phyloP scores from a whole-genome alignment of 2,329 filamentous ascomycete genomes.

The Epichloe brachyelytri region DNA sequence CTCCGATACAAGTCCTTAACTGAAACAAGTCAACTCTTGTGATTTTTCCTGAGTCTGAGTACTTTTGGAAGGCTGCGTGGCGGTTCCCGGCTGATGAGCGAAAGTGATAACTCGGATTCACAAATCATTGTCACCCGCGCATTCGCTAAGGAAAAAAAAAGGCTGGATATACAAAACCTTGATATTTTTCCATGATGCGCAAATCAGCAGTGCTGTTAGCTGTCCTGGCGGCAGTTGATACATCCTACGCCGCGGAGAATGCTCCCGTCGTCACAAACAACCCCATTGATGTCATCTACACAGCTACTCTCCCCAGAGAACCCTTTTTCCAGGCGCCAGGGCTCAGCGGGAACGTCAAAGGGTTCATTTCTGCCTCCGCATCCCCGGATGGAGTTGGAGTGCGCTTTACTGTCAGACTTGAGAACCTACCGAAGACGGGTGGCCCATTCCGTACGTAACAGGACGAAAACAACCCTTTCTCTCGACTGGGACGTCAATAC shows the following conservation, averaged over 20 bases:
- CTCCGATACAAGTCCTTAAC: too few species aligned
- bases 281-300: slow-evolving; percentile 36
- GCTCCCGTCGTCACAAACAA: slow-evolving; percentile 43
- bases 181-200: background rate
- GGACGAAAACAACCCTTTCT: background rate
- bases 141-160: too few species aligned
- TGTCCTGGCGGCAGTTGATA: background rate
- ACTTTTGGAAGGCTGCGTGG: too few species aligned
- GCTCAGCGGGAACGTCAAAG: slow-evolving; percentile 27
- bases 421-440: slow-evolving; percentile 42
- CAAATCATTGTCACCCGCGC: too few species aligned
- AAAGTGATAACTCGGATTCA: too few species aligned
- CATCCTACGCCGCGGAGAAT: slow-evolving; percentile 19
- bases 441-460: slow-evolving; percentile 47
- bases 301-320: slow-evolving; percentile 40
- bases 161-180: background rate
- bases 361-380: slow-evolving; percentile 35
- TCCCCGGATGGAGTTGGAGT: slow-evolving; percentile 40
- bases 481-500: background rate
- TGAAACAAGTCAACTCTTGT: too few species aligned
- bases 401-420: slow-evolving; percentile 40
- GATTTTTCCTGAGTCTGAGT: too few species aligned
- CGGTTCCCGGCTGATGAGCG: too few species aligned
- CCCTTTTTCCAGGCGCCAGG: slow-evolving; percentile 41
- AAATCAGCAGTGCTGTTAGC: background rate